Base-by-base conservation (phyloP, 768 basidiomycete species). In the Amylocystis lapponica region DNA sequence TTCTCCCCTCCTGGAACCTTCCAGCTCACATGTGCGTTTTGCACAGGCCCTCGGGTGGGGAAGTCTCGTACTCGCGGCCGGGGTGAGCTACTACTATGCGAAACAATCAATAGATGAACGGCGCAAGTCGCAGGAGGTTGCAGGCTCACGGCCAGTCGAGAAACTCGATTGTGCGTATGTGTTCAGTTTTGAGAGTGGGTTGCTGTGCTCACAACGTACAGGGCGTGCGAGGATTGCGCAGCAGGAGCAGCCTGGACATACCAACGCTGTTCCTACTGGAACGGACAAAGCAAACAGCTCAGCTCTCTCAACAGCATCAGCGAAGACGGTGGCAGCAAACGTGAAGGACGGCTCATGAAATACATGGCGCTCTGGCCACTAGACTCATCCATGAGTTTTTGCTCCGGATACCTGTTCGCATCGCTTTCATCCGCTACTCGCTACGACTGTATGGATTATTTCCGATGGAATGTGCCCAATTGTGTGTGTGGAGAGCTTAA, bases 41-140 rank as follows among this genome's bases (percentile, higher is more conserved):
- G 16, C 19, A n/a, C 25, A 66, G 64, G 47, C 53, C 20, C 34
- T 65, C 11, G 64, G 64, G 19, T 65, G 64, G 60, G 58, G 53
- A n/a, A 55, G 54, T 27, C 54, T 70, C 16, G 54, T 70, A 17
- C 51, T 54, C 25, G 66, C 61, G 8, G 67, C 66, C 0, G 65
- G 63, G 4, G 62, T 60, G 31, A 66, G 66, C 36, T 68, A 65
- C 50, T 63, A 63, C 50, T 68, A 47, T 40, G 66, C 68, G 10
- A 65, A 63, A 40, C 56, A 62, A 44, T 53, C 50, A 37, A 64
- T 70, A 52, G 58, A 66, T 51, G 61, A 61, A n/a, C 55, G 67
- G 22, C 47, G 68, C 25, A 53, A 51, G 43, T 25, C 43, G 45
- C 66, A 67, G 46, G 59, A 59, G 19, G 50, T 49, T 20, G 34